Base-by-base conservation (phyloP, 495 filamentous ascomycete genomes). In the Penicillium turbatum region DNA sequence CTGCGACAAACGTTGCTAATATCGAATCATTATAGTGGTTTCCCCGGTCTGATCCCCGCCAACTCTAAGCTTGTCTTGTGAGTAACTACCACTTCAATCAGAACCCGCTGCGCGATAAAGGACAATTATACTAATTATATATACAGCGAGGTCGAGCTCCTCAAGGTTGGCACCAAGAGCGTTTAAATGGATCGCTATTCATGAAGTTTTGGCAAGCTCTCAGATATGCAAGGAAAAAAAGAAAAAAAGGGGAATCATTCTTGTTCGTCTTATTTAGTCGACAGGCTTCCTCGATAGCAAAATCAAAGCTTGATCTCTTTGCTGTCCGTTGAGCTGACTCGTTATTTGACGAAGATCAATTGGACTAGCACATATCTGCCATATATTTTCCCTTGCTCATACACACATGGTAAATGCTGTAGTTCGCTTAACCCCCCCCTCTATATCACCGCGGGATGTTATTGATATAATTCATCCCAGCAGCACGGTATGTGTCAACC, bases 11-110 rank as follows among this genome's bases (percentile, higher is more conserved):
- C n/a, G n/a, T n/a, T n/a, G n/a, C n/a, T 49, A 7, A 49, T 31
- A 27, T 9, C 10, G 9, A 27, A 10, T 21, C 35, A 17, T 35
- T 19, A 5, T 42, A 48, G 45, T 32, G 19, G 42, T 34, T 86
- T 85, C 71, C 79, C 79, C 44, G 83, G 80, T 34, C 76, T 82
- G 53, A 89, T 80, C 53, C 78, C 78, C 24, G 53, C 72, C 5
- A 65, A 69, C 39, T 64, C 78, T 11, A 72, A 65, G 42, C 67
- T 80, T n/a, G 70, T 78, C 47, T 79, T 80, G 78, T 80, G 68
- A 73, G 78, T 75, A n/a, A 43, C 44, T n/a, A 5, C 32, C 15
- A 29, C n/a, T 37, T 1, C 0, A 27, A 29, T 5, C 5, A 10
- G 4, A 29, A 2, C 21, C 2, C 21, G n/a, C 21, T 24, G 21